These are phyloP conservation scores for Cyclotella kingstonii DNA, from an alignment of 108 stramenopile species.

Conservation along the genomic window DNA sequence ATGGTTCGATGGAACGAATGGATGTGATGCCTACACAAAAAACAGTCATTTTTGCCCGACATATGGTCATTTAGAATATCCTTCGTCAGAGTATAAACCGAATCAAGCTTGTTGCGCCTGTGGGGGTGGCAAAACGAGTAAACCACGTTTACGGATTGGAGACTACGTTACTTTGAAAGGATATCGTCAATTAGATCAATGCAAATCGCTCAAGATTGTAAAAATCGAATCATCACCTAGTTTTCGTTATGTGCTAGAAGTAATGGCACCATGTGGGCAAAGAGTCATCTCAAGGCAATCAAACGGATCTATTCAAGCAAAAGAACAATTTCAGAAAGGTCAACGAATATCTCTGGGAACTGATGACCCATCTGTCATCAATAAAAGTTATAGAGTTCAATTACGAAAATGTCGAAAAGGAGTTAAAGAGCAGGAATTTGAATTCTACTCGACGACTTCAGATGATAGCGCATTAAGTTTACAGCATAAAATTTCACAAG, in stretches of 20 bases:
- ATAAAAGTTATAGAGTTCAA: slow-evolving; percentile 24
- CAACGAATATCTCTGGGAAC: background rate
- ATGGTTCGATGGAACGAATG: slow-evolving; percentile 42
- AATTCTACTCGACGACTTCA: background rate
- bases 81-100: slow-evolving; percentile 6
- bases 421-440: slow-evolving; percentile 25
- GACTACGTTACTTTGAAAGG: slow-evolving; percentile 22
- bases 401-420: slow-evolving; percentile 38
- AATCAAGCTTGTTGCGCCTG: slow-evolving; percentile 43
- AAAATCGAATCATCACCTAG: slow-evolving; percentile 1
- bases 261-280: slow-evolving; percentile 20
- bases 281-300: background rate
- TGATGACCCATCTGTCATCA: slow-evolving; percentile 19
- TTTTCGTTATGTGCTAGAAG: slow-evolving; percentile 23
- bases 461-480: slow-evolving; percentile 6
- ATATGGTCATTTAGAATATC: background rate
- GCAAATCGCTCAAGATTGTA: slow-evolving; percentile 15
- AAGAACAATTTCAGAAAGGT: slow-evolving; percentile 9
- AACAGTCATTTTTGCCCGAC: slow-evolving; percentile 7
- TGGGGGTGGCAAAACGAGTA: slow-evolving; percentile 19
- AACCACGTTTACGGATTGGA: slow-evolving; percentile 26
- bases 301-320: background rate
- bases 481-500: slow-evolving; percentile 10
- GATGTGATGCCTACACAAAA: slow-evolving; percentile 22
- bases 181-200: background rate